Percentiles rank a stretch among this genome's conserved stretches.
Evolutionary conservation across 139 green algal species (phyloP).

Genomic region (Helicosporidium sp.): DNA sequence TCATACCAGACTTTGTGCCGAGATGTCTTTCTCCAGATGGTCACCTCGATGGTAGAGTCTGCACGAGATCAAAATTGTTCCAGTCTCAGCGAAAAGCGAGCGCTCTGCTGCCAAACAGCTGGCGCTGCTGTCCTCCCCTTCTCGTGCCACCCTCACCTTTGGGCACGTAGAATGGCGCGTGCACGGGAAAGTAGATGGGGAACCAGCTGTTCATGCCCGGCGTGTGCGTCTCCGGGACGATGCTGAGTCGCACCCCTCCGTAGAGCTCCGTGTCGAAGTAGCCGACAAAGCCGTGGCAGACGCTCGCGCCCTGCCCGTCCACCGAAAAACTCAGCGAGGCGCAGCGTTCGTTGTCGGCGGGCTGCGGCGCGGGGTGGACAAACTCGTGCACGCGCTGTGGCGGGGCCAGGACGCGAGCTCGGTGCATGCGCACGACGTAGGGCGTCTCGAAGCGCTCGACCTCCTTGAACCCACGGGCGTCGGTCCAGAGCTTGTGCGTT

Average conservation of each 20-base stretch:
- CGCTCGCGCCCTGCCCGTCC: conserved; percentile 4
- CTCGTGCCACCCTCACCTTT: conserved; percentile 2
- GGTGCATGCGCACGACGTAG: conserved; percentile 84
- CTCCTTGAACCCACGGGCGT: conserved; percentile 22
- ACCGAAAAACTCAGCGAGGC: conserved; percentile 36
- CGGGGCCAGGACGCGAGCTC: conserved; percentile 16
- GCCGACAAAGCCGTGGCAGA: conserved; percentile 79
- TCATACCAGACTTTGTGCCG: conserved; percentile 85
- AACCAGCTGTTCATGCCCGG: conserved; percentile 84
- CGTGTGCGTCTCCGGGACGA: conserved; percentile 70
- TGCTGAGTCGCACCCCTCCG: conserved; percentile 65
- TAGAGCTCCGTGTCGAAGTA: conserved; percentile 94
- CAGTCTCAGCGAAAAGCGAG: neutral
- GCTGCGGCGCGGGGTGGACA: conserved; percentile 36
- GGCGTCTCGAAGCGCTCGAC: conserved; percentile 76
- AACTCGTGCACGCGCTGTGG: conserved; percentile 73
- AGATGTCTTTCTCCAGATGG: conserved; percentile 68
- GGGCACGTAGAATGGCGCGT: conserved; percentile 16
- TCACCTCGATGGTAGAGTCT: conserved; percentile 26
- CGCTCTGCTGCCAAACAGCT: neutral
- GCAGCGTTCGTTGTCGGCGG: conserved; percentile 53
- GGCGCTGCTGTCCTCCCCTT: neutral
- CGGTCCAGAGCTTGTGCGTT: conserved; percentile 61
- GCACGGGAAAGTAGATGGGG: conserved; percentile 91
- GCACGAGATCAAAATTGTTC: too few species aligned